Percentiles rank a stretch among this genome's conserved stretches.
These are phyloP conservation scores for Salvia hispanica DNA, from an alignment of 257 asterid genomes.

Conservation along the genomic window DNA sequence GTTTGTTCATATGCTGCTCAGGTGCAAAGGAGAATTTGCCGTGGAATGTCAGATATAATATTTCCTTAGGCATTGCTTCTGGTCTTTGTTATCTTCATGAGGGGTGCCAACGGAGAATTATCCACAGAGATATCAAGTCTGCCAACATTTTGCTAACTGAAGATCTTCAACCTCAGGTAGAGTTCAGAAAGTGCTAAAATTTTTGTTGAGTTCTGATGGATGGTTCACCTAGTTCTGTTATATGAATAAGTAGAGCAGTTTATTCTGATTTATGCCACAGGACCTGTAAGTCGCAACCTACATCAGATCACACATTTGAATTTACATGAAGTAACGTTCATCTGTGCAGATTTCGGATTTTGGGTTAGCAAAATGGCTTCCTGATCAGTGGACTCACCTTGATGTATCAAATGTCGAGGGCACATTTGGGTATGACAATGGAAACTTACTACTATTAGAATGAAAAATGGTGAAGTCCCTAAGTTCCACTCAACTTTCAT, in stretches of 20 bases:
- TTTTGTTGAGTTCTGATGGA: too few species aligned
- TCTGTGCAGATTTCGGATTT: conserved; percentile 83
- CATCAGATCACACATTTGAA: background rate
- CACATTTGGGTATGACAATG: conserved; percentile 71
- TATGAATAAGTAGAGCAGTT: background rate
- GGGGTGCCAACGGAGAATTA: conserved; percentile 91
- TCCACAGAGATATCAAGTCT: conserved; percentile 92
- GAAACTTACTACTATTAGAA: background rate
- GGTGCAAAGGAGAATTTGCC: conserved; percentile 59
- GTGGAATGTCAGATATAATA: conserved; percentile 64
- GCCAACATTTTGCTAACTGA: conserved; percentile 87
- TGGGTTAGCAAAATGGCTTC: conserved; percentile 99
- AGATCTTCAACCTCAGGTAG: conserved; percentile 81
- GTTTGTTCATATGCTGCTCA: conserved; percentile 29
- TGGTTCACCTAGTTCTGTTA: too few species aligned
- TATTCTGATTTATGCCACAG: background rate
- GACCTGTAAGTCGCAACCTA: background rate
- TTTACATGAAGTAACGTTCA: conserved; percentile 20
- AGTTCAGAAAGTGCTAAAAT: background rate
- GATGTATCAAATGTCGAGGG: conserved; percentile 87
- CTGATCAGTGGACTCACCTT: conserved; percentile 94
- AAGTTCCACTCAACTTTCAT: background rate
- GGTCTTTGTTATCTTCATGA: conserved; percentile 93
- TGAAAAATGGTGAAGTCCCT: background rate
- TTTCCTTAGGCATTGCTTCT: conserved; percentile 77